These are phyloP conservation scores for Silene vulgaris DNA, from an alignment of 179 eudicot species.

Conservation along the genomic window DNA sequence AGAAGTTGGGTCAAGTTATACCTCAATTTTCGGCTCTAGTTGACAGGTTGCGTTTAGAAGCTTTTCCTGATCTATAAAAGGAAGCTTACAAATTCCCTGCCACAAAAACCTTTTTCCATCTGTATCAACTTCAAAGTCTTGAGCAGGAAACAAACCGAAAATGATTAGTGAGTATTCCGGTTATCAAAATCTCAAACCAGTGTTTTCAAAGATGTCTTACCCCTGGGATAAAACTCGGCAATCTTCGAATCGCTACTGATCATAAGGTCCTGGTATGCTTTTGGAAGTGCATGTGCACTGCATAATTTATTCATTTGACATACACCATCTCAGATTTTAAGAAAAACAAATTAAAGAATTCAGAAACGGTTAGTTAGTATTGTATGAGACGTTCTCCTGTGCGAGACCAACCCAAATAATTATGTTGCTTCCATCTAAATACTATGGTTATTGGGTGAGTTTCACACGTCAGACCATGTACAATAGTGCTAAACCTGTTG, in stretches of 20 bases:
- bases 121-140: conserved; percentile 50
- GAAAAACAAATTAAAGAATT: no score
- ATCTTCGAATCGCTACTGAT: conserved; percentile 33
- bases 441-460: no score
- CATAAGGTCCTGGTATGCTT: conserved; percentile 40
- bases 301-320: neutral
- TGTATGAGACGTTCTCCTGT: no score
- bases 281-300: conserved; percentile 59
- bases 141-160: neutral
- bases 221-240: conserved; percentile 43
- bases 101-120: conserved; percentile 57
- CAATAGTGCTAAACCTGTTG: conserved; percentile 30
- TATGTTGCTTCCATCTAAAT: no score
- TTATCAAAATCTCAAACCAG: neutral
- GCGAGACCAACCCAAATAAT: neutral
- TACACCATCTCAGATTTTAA: no score
- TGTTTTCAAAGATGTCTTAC: conserved; percentile 19
- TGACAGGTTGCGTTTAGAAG: conserved; percentile 32
- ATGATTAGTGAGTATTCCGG: neutral
- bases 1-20: conserved; percentile 16
- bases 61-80: conserved; percentile 47
- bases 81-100: conserved; percentile 64
- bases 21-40: conserved; percentile 32
- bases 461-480: no score
- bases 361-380: no score